phyloP scores from a whole-genome alignment of 2,329 filamentous ascomycete species.

The Claviceps digitariae region DNA sequence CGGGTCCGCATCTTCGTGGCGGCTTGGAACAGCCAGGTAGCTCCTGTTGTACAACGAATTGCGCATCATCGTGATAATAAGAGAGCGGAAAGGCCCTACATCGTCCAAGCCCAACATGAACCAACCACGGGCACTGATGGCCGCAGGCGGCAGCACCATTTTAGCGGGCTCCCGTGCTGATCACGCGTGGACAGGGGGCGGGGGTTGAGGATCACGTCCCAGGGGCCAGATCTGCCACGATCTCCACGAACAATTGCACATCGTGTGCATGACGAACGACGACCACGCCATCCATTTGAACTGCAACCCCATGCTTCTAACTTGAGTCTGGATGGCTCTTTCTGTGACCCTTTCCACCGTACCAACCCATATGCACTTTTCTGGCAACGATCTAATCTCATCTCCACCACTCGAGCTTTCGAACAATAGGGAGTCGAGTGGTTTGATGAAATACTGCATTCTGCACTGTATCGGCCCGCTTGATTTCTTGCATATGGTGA shows the following conservation, averaged over 20 bases:
- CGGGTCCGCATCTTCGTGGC: not conserved
- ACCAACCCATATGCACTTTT: not conserved
- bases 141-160: not conserved
- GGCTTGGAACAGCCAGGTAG: not conserved
- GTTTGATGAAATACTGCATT: not conserved
- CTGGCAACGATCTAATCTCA: not conserved
- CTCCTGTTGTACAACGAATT: not conserved
- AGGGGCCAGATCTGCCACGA: not conserved
- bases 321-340: not conserved
- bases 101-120: not conserved
- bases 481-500: not conserved
- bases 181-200: too few relatives aligned
- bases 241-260: not conserved
- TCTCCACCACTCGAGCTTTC: not conserved
- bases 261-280: not conserved
- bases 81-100: not conserved
- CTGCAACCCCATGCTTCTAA: not conserved
- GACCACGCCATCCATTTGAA: not conserved
- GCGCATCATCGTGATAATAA: not conserved
- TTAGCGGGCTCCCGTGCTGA: not conserved
- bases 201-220: too few relatives aligned
- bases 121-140: not conserved
- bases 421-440: not conserved
- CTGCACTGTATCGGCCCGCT: not conserved
- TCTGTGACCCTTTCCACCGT: not conserved